Evolutionary conservation across 768 basidiomycete species (phyloP), one percentile per base, ranked within the genome.

Genomic region (Suillus fuscotomentosus): DNA sequence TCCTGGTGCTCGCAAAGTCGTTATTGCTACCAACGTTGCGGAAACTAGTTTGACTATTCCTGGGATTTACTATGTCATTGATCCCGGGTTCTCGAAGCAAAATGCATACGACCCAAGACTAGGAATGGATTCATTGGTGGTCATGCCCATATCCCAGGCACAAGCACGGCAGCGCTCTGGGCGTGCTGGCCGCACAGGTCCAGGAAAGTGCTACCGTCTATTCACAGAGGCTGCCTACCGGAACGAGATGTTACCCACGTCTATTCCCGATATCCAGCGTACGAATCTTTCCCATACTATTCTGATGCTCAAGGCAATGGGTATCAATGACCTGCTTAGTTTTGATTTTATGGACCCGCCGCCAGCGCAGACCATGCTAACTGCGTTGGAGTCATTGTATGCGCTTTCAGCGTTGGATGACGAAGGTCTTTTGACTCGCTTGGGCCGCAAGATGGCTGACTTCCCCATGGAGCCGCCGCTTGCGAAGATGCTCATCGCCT

Each of bases 281-380:
- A 92, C 92, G 60, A 98, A 99, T 77, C 79, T 99, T 66, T 86
- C 97, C 6, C 83, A 88, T 63, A 99, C 97, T 0, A 98, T 99
- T 72, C 78, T 99, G 17, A 92, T 96, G 79, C 82, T 99, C 62
- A 99, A 99, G 76, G 97, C 97, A 3, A 99, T 99, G 97, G 97
- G 97, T 42, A 88, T 99, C 80, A 99, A 99, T 71, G 97, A 99
- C 73, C 79, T 99, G 4, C 87, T 99, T 63, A 94, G 93, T 78
- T 99, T 99, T 78, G 97, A 97, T 76, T 99, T 99, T 74, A 99
- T 99, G 97, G 97, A 99, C 76, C 95, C 97, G 2, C 97, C 97
- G 31, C 97, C 96, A 0, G 92, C 95, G 5, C 94, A 90, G 71
- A 98, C 97, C 11, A 94, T 99, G 91, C 83, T 99, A 68, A 97